Evolutionary conservation across 495 filamentous ascomycete species (phyloP), one percentile per base, ranked within the genome.

Genomic region (Hypoxylon subgilvum): DNA sequence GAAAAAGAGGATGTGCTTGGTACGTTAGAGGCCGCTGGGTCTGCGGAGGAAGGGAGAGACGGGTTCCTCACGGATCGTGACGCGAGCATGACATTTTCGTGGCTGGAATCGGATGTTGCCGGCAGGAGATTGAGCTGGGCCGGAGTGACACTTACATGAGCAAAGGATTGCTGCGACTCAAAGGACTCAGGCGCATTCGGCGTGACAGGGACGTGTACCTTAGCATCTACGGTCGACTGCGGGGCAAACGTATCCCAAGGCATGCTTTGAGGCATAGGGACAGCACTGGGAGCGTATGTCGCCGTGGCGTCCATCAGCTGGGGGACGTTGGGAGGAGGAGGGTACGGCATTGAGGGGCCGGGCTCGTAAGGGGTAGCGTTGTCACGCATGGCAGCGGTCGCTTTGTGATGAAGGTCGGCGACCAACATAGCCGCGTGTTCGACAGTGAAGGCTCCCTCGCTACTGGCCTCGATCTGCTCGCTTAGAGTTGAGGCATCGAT

Each of bases 381-480:
- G 35, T 73, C 78, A 40, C 79, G 88, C 77, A 91, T 92, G 30
- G 88, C 87, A 42, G 89, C 90, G 65, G 87, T 89, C 66, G 94
- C 93, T 77, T 96, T 96, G 76, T 97, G 91, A 79, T 96, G 95
- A 73, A 97, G 88, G 76, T 97, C 91, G 70, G 95, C 94, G 83
- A 98, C 94, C 79, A 98, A 86, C 90, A 96, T 96, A 61, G 95
- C 94, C 67, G 94, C 94, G 69, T 92, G 93, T 83, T 98, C 94
- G 73, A 97, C 86, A 78, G 97, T 93, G 71, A 96, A 90, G 82
- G 94, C 90, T 72, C 90, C 91, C 72, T 98, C 94, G 76, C 86
- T 91, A 77, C 87, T 90, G 59, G 89, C 91, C 75, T 96, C 92
- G 56, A 96, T 90, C 73, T 97, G 92, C 77, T 97, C 94, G 34